These are phyloP conservation scores for Fusarium proliferatum DNA, from an alignment of 2,329 filamentous ascomycete species.

Conservation along the genomic window DNA sequence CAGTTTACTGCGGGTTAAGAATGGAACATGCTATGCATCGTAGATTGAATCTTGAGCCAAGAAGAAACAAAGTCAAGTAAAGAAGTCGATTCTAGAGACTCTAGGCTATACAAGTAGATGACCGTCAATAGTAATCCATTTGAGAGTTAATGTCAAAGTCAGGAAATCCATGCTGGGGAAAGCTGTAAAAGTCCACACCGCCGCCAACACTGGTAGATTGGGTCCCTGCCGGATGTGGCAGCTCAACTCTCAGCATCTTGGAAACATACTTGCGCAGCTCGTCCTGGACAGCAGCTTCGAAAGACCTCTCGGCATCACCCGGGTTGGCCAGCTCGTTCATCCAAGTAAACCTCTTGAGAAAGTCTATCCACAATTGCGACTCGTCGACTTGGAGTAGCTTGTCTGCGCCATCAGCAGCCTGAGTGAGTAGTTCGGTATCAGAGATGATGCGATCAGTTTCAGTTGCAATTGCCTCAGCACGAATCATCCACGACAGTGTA, in stretches of 20 bases:
- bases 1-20: neutral
- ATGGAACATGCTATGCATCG: neutral
- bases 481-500: conserved; percentile 42
- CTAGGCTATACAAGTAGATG: neutral
- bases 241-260: conserved; percentile 23
- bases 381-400: conserved; percentile 18
- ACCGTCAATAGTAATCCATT: neutral
- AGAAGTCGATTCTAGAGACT: neutral
- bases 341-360: conserved; percentile 38
- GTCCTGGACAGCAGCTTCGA: conserved; percentile 28
- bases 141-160: conserved; percentile 10
- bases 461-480: conserved; percentile 7
- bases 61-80: neutral
- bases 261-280: conserved; percentile 35
- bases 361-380: conserved; percentile 31
- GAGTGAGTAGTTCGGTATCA: conserved; percentile 18
- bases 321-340: conserved; percentile 38
- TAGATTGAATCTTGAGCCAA: neutral
- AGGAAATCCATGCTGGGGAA: conserved; percentile 2
- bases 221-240: conserved; percentile 29
- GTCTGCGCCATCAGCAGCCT: conserved; percentile 17
- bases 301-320: conserved; percentile 32
- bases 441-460: neutral
- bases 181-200: neutral
- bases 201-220: neutral